phyloP scores from a whole-genome alignment of 2,329 filamentous ascomycete genomes.

The Verticillium zaregamsianum region DNA sequence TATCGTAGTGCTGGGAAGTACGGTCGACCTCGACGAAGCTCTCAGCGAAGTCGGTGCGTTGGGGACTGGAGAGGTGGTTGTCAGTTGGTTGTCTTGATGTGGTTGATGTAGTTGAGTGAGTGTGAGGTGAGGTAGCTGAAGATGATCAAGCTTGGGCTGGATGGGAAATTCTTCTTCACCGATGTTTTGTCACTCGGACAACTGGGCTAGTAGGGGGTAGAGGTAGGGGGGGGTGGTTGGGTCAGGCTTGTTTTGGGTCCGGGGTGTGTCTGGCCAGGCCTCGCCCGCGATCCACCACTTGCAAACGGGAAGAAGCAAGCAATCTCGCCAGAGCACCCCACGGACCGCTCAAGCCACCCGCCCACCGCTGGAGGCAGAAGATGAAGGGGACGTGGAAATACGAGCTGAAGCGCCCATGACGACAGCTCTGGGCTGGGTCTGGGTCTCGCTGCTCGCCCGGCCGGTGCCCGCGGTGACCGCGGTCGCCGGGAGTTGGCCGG shows the following conservation, averaged over 20 bases:
- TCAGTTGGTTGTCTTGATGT: conserved; percentile 13
- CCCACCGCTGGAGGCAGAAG: not conserved
- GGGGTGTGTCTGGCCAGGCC: not conserved
- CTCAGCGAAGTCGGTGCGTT: conserved; percentile 47
- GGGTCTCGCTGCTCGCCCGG: not conserved
- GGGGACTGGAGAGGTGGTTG: conserved; percentile 11
- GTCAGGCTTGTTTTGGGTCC: not conserved
- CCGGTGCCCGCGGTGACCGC: not conserved
- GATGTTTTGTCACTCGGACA: conserved; percentile 11
- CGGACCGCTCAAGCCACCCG: not conserved
- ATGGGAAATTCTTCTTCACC: conserved; percentile 3
- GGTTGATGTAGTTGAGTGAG: conserved; percentile 25
- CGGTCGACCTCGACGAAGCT: conserved; percentile 64
- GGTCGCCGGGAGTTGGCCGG: not conserved
- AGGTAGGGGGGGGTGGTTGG: not conserved
- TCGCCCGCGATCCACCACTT: not conserved
- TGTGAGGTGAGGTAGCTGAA: conserved; percentile 4
- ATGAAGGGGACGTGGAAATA: conserved; percentile 1
- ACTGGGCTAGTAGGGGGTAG: conserved; percentile 6
- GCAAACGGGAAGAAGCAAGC: not conserved
- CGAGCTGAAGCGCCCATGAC: not conserved
- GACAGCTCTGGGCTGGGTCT: not conserved
- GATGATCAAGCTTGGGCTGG: not conserved
- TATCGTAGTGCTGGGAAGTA: conserved; percentile 40
- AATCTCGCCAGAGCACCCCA: not conserved